Evolutionary conservation across 2,329 filamentous ascomycete species (phyloP), one percentile per base, ranked within the genome.

Genomic region (Stagonosporopsis vannaccii): DNA sequence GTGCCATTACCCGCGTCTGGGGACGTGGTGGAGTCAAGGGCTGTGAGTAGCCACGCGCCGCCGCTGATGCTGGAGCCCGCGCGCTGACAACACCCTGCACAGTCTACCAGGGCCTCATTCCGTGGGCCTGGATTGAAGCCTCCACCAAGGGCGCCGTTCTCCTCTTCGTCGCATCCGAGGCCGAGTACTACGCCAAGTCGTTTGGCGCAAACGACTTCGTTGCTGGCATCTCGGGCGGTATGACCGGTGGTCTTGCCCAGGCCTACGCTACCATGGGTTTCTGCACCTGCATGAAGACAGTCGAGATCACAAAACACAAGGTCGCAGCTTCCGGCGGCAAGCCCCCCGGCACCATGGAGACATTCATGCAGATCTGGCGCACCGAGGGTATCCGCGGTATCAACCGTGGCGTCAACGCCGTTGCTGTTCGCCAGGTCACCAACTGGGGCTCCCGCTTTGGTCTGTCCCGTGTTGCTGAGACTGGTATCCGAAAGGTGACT

Each of bases 241-340:
- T 99, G 84, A 85, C 88, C 20, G 95, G 95, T 76, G 95, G 95
- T 85, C 88, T 99, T 57, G 95, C 94, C 42, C 95, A 99, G 82
- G 95, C 95, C 58, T 99, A 99, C 78, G 95, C 95, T 66, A 99
- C 95, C 77, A 99, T 99, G 94, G 95, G 95, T 68, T 99, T 99
- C 88, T 99, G 95, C 82, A 99, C 95, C 60, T 99, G 95, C 87
- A 99, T 99, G 95, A 99, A 99, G 88, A 99, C 95, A 63, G 95
- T 98, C 67, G 95, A 99, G 81, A 99, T 99, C 81, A 99, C 95
- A 75, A 96, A 97, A 82, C 90, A 95, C 85, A 98, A 98, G 86
- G 84, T 95, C 74, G 92, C 91, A 13, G 89, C 91, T 30, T 67
- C 87, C 39, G 95, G 95, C 69, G 87, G 89, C 66, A 91, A 92